Conservation (phyloP, 2,329 filamentous ascomycete species). For the Pseudogymnoascus sp. region DNA sequence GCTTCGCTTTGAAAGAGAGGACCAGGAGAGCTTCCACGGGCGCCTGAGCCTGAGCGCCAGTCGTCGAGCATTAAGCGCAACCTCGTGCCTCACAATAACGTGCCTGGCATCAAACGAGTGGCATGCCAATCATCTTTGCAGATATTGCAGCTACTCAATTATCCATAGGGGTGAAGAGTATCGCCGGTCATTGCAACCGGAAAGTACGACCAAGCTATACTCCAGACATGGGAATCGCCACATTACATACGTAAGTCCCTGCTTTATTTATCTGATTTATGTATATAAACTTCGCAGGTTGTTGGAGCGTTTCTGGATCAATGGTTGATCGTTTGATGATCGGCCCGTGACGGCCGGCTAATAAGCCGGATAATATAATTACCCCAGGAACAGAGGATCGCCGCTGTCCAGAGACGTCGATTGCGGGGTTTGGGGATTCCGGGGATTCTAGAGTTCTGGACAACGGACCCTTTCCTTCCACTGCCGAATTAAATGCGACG, state of each 20-base stretch:
- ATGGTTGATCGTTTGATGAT: neutral
- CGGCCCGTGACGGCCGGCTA: neutral
- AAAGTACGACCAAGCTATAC: neutral
- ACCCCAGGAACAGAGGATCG: neutral
- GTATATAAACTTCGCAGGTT: neutral
- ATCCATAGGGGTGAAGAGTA: neutral
- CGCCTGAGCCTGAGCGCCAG: no score
- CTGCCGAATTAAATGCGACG: neutral
- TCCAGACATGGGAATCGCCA: no score
- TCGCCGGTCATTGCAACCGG: neutral
- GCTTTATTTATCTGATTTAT: neutral
- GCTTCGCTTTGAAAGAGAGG: no score
- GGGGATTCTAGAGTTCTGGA: neutral
- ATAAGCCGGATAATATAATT: slow-evolving; percentile 1
- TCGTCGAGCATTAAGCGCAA: no score
- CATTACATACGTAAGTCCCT: neutral
- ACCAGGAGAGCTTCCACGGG: no score
- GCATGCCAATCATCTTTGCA: no score
- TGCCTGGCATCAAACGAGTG: no score
- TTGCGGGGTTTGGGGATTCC: neutral
- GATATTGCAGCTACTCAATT: no score
- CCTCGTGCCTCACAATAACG: no score
- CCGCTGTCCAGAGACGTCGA: neutral
- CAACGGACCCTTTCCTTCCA: neutral
- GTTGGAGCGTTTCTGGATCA: neutral